These are phyloP conservation scores for Filobasidium uniguttulatum DNA, from an alignment of 1,284 basidiomycete species.

Conservation along the genomic window DNA sequence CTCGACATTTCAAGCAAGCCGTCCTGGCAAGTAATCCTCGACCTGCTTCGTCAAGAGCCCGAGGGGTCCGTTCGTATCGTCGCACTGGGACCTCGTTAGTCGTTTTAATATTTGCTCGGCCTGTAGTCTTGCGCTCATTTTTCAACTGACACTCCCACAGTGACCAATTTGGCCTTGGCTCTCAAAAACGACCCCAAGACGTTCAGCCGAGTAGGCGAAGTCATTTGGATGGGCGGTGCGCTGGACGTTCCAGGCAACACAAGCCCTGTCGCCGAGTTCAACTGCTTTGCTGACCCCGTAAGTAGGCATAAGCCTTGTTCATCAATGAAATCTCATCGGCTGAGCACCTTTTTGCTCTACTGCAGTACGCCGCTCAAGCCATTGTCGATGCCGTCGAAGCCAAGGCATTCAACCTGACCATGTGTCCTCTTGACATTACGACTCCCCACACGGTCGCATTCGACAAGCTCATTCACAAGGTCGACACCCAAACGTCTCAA, in stretches of 20 bases:
- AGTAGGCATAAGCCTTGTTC: background rate
- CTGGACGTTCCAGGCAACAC: conserved; percentile 88
- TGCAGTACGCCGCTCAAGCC: conserved; percentile 53
- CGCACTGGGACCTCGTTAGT: conserved; percentile 58
- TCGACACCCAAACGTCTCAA: conserved; percentile 35
- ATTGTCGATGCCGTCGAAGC: conserved; percentile 23
- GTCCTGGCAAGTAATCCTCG: conserved; percentile 53
- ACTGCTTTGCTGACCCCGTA: conserved; percentile 77
- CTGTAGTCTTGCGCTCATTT: no score
- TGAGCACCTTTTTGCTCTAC: no score
- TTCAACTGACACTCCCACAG: conserved; percentile 20
- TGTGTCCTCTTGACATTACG: conserved; percentile 70
- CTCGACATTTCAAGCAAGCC: conserved; percentile 44
- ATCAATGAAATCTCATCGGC: background rate
- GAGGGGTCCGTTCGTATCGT: conserved; percentile 63
- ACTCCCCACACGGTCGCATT: conserved; percentile 65
- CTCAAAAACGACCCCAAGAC: conserved; percentile 48
- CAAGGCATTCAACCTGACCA: conserved; percentile 43
- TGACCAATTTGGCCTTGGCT: conserved; percentile 69
- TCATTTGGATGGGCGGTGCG: conserved; percentile 93
- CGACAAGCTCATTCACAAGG: conserved; percentile 42
- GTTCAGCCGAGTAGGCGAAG: conserved; percentile 47
- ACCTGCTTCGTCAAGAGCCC: conserved; percentile 49
- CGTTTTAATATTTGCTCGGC: background rate
- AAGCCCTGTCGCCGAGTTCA: conserved; percentile 71